Evolutionary conservation across 2,329 filamentous ascomycete genomes (phyloP).

Genomic region (Orbilia brochopaga): DNA sequence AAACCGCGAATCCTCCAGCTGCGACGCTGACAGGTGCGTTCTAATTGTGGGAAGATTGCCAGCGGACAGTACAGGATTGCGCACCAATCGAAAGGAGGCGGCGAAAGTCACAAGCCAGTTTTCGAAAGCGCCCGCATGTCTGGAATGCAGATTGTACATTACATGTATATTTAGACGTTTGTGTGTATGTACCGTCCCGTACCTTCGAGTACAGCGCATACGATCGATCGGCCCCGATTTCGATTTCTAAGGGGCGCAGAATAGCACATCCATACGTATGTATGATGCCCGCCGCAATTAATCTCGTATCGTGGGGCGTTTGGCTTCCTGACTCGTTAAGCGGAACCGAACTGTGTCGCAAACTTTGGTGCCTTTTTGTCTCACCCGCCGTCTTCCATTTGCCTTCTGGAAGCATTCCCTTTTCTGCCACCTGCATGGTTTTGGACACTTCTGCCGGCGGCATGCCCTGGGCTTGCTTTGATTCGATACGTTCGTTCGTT

Average conservation of each 20-base stretch:
- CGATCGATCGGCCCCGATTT: too few relatives aligned
- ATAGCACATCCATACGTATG: background rate
- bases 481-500: slow-evolving; percentile 51
- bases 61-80: too few relatives aligned
- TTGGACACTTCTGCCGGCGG: slow-evolving; percentile 45
- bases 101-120: background rate
- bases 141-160: background rate
- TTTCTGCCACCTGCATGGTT: slow-evolving; percentile 50
- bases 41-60: slow-evolving; percentile 1
- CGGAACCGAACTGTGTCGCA: slow-evolving; percentile 31
- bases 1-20: slow-evolving; percentile 44
- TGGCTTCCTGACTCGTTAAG: slow-evolving; percentile 50
- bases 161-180: background rate
- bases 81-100: background rate
- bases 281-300: slow-evolving; percentile 2
- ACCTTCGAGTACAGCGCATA: background rate
- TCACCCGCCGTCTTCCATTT: slow-evolving; percentile 42
- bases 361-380: slow-evolving; percentile 40
- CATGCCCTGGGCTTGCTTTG: slow-evolving; percentile 37
- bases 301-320: slow-evolving; percentile 40
- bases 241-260: background rate
- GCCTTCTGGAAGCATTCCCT: slow-evolving; percentile 51
- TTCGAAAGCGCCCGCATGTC: too few relatives aligned
- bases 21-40: slow-evolving; percentile 37
- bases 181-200: background rate